Percentiles rank a stretch among this genome's conserved stretches.
Evolutionary conservation across 2,329 filamentous ascomycete genomes (phyloP).

Genomic region (Aspergillus oerlinghausenensis): DNA sequence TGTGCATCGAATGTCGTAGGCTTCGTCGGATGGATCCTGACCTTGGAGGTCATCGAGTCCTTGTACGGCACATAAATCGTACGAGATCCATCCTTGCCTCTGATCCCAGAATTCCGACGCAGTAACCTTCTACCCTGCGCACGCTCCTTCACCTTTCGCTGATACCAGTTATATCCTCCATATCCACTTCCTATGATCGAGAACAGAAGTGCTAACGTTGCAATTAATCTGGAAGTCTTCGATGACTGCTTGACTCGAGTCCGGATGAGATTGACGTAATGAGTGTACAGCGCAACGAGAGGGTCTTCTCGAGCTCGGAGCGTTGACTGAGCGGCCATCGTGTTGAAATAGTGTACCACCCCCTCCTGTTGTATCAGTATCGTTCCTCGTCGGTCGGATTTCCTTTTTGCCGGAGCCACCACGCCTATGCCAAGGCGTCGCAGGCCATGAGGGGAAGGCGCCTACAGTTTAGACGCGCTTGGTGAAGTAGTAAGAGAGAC

Average conservation of each 20-base stretch:
- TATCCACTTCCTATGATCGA: conserved; percentile 76
- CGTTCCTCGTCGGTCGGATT: neutral
- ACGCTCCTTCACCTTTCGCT: conserved; percentile 66
- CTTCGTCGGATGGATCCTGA: conserved; percentile 86
- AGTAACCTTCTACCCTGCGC: conserved; percentile 79
- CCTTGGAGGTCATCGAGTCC: conserved; percentile 70
- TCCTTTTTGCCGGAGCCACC: conserved; percentile 12
- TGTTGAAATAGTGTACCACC: neutral
- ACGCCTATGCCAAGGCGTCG: conserved; percentile 10
- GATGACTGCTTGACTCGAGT: conserved; percentile 59
- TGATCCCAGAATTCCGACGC: conserved; percentile 84
- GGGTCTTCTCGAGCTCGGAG: conserved; percentile 65
- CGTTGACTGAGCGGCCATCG: conserved; percentile 85
- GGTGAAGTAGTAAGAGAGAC: neutral
- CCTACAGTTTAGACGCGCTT: conserved; percentile 2
- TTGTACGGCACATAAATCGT: conserved; percentile 95
- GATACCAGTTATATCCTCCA: conserved; percentile 75
- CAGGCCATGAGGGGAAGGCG: conserved; percentile 16
- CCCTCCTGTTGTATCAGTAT: neutral
- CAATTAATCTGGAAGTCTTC: conserved; percentile 66
- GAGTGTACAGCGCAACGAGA: conserved; percentile 56
- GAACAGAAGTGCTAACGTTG: conserved; percentile 68
- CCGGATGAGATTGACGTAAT: conserved; percentile 47
- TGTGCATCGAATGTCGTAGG: conserved; percentile 94
- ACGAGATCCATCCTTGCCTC: conserved; percentile 89